Evolutionary conservation across 768 basidiomycete genomes (phyloP).

Genomic region (Rhizopogon vinicolor): DNA sequence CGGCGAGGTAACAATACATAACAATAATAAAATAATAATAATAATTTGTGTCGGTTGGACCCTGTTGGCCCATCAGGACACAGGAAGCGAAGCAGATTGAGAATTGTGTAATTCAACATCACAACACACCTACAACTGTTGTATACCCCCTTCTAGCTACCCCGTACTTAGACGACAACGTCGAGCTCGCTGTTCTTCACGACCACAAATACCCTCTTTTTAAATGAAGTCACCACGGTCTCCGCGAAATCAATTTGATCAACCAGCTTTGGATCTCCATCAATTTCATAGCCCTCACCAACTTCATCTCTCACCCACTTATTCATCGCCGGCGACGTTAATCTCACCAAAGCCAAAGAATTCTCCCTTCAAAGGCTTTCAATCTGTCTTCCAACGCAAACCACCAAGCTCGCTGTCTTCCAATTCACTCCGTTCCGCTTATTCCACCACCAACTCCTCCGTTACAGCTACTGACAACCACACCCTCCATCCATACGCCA

Average conservation of each 20-base stretch:
- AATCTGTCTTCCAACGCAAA: slow-evolving; percentile 49
- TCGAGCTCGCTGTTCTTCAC: slow-evolving; percentile 4
- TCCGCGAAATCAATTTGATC: slow-evolving; percentile 31
- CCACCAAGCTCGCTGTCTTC: slow-evolving; percentile 37
- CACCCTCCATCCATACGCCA: slow-evolving; percentile 48
- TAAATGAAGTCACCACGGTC: slow-evolving; percentile 39
- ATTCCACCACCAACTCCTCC: slow-evolving; percentile 34
- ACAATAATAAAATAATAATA: too few relatives aligned
- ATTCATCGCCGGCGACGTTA: slow-evolving; percentile 24
- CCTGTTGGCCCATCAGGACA: too few relatives aligned
- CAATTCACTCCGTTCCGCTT: slow-evolving; percentile 44
- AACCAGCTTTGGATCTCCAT: slow-evolving; percentile 31
- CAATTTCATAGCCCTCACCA: slow-evolving; percentile 24
- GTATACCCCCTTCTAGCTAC: slow-evolving; percentile 1
- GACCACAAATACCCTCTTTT: not conserved
- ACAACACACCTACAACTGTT: too few relatives aligned
- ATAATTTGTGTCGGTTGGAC: too few relatives aligned
- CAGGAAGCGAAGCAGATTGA: too few relatives aligned
- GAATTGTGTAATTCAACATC: too few relatives aligned
- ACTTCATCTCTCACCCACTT: slow-evolving; percentile 42
- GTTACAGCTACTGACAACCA: slow-evolving; percentile 33
- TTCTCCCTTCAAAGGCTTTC: slow-evolving; percentile 34
- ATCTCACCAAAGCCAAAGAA: slow-evolving; percentile 30
- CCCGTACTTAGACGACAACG: slow-evolving; percentile 1
- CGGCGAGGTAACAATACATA: too few relatives aligned